Conservation (phyloP, 139 green algal genomes). For the Chlamydomonas eustigma region DNA sequence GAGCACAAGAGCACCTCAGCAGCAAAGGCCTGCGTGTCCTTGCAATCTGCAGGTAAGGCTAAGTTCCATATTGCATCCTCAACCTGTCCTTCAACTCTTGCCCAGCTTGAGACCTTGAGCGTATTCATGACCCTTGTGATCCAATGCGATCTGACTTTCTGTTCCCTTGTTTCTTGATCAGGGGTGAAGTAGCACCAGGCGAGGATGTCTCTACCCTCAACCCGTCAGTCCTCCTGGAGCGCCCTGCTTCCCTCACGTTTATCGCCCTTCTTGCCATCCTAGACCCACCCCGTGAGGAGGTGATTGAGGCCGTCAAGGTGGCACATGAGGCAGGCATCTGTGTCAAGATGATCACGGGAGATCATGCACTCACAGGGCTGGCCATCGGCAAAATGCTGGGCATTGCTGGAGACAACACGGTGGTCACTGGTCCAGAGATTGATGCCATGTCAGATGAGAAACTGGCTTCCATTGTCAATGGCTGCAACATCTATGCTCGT, state of each 20-base stretch:
- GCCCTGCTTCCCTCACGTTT: constrained; percentile 20
- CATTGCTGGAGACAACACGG: constrained; percentile 24
- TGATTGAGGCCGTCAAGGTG: constrained; percentile 28
- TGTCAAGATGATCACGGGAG: constrained; percentile 48
- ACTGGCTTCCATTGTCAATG: constrained; percentile 25
- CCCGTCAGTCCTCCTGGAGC: constrained; percentile 1
- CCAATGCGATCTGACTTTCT: too few species aligned
- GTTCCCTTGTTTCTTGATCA: not conserved
- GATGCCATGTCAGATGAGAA: constrained; percentile 42
- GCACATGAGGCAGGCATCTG: constrained; percentile 36
- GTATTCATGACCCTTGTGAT: too few species aligned
- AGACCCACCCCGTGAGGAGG: constrained; percentile 37
- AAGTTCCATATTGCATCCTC: too few species aligned
- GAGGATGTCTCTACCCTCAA: not conserved
- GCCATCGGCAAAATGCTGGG: constrained; percentile 42
- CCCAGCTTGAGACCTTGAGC: too few species aligned
- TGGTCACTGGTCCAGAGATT: constrained; percentile 34
- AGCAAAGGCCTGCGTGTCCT: constrained; percentile 35
- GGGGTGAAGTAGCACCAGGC: not conserved
- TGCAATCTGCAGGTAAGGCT: constrained; percentile 32
- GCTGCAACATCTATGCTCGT: constrained; percentile 60
- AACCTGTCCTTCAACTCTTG: too few species aligned
- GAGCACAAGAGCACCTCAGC: constrained; percentile 29
- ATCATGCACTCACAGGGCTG: constrained; percentile 35
- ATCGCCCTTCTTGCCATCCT: constrained; percentile 30